Base-by-base conservation (phyloP, 2,329 filamentous ascomycete species). In the Xylaria polymorpha region DNA sequence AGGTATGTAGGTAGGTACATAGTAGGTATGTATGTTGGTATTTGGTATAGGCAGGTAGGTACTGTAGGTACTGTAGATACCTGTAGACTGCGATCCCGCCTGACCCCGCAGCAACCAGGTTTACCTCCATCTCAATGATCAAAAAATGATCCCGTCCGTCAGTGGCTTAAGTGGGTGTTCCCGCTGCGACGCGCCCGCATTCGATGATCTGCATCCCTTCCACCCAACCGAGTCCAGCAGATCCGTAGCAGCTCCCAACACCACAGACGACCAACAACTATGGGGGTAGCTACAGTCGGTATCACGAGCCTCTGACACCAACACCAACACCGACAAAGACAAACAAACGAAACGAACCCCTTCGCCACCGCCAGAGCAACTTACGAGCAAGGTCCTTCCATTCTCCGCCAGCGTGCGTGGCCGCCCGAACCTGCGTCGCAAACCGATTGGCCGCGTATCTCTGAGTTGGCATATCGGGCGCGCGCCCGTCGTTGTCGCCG, bases 391-490 rank as follows among this genome's bases (percentile, higher is more conserved):
- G 48, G 60, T 59, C 37, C 50, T 41, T 58, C 10, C 48, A 39
- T 43, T 32, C 43, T 20, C 56, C 20, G 46, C 56, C 64, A 51
- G 44, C 58, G 35, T 18, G 46, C 41, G 69, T 58, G 62, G 35
- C 55, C 35, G 56, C 64, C 64, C 64, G 55, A 64, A 22, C 32
- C 48, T 44, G n/a, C 41, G 22, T 22, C 22, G 44, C 55, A 61
- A 64, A 46, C 60, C 64, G 44, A 71, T 66, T 58, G 55, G 66
- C 46, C 56, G 32, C 55, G 55, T 18, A 37, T 63, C 39, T 57
- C 59, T 72, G 70, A 58, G 70, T 48, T 72, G 70, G 68, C 70
- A 72, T 64, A 68, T 68, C 65, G 70, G 64, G 70, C 64, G 60
- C 57, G 46, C 15, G 32, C 48, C 39, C 55, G n/a, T 55, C 53